Conservation (phyloP, 2,329 filamentous ascomycete species). For the Biscogniauxia marginata region DNA sequence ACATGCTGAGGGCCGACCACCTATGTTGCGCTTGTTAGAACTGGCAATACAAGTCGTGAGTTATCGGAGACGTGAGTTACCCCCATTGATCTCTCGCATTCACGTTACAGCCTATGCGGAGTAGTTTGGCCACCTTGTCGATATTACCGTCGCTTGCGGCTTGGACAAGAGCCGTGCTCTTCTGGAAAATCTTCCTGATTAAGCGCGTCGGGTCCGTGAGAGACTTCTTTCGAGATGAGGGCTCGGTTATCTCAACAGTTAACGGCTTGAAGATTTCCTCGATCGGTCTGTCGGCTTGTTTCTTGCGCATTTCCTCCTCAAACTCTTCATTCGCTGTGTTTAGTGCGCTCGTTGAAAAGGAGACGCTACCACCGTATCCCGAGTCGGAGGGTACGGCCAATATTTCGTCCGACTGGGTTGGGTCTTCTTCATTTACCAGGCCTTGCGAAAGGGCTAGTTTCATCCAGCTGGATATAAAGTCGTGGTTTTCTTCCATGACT, state of each 20-base stretch:
- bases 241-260: constrained; percentile 10
- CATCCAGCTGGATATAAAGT: constrained; percentile 27
- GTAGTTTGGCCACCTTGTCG: constrained; percentile 23
- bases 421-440: constrained; percentile 22
- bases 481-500: constrained; percentile 25
- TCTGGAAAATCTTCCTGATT: constrained; percentile 26
- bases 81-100: constrained; percentile 30
- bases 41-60: background rate
- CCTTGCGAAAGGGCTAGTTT: constrained; percentile 24
- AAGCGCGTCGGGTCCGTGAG: constrained; percentile 18
- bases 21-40: constrained; percentile 10
- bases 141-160: constrained; percentile 29
- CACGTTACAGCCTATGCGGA: constrained; percentile 26
- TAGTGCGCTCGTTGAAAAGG: constrained; percentile 15
- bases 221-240: constrained; percentile 15
- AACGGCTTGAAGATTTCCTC: constrained; percentile 17
- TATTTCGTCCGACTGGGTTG: constrained; percentile 5
- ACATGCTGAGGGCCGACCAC: constrained; percentile 30
- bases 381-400: constrained; percentile 15
- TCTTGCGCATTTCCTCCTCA: constrained; percentile 21
- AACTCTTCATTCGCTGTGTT: constrained; percentile 26
- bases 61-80: constrained; percentile 12
- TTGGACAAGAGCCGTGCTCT: constrained; percentile 28
- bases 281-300: constrained; percentile 13
- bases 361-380: constrained; percentile 20